Conservation (phyloP, 139 green algal species). For the Mesotaenium endlicherianum region DNA sequence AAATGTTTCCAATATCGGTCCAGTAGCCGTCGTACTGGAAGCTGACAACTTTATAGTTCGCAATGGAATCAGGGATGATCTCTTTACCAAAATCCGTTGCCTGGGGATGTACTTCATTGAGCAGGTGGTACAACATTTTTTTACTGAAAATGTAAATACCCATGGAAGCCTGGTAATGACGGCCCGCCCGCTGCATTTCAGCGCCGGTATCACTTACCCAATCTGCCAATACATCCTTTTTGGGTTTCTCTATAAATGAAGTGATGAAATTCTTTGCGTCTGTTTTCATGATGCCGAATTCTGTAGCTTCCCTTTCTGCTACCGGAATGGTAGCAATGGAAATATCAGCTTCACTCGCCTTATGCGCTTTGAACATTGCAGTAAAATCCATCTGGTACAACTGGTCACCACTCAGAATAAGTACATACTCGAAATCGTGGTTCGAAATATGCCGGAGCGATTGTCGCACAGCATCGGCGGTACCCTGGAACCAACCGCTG, state of each 20-base stretch:
- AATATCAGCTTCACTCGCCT: slow-evolving; percentile 83
- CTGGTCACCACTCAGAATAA: slow-evolving; percentile 81
- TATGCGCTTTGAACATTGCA: slow-evolving; percentile 28
- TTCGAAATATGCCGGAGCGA: slow-evolving; percentile 82
- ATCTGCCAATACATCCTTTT: no score
- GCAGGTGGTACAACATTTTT: slow-evolving; percentile 74
- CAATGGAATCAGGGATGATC: slow-evolving; percentile 82
- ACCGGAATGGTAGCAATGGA: no score
- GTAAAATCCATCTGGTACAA: slow-evolving; percentile 96
- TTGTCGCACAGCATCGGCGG: slow-evolving; percentile 93
- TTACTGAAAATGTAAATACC: slow-evolving; percentile 99
- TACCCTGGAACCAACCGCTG: slow-evolving; percentile 97
- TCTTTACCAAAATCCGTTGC: slow-evolving; percentile 96
- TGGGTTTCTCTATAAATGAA: no score
- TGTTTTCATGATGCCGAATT: no score
- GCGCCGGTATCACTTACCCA: no score
- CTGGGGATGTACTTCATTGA: no score
- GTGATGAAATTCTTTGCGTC: no score
- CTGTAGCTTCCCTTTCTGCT: no score
- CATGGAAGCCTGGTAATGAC: slow-evolving; percentile 98
- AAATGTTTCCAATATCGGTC: slow-evolving; percentile 95
- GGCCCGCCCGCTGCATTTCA: no score
- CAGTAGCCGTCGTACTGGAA: slow-evolving; percentile 99
- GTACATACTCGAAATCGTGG: slow-evolving; percentile 81
- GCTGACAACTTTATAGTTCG: slow-evolving; percentile 65